These are phyloP conservation scores for Ustilago shanxiensis DNA, from an alignment of 1,284 basidiomycete genomes.

Conservation along the genomic window DNA sequence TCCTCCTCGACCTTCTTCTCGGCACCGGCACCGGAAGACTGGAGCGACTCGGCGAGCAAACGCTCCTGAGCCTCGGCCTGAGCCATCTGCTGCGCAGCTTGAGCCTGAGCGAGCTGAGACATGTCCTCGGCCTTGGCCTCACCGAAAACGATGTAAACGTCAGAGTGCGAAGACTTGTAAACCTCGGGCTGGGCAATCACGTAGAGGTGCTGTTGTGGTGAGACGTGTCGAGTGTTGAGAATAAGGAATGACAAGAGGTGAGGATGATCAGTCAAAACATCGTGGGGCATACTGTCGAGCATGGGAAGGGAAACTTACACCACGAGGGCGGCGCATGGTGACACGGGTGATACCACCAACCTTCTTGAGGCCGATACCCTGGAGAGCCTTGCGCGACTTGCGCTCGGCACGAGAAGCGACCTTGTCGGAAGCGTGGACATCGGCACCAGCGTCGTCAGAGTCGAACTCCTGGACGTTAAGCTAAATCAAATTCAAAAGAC, in stretches of 20 bases:
- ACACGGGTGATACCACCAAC: slow-evolving; percentile 94
- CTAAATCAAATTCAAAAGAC: slow-evolving; percentile 63
- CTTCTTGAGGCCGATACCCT: slow-evolving; percentile 76
- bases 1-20: slow-evolving; percentile 67
- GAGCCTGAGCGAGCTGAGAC: slow-evolving; percentile 84
- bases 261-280: slow-evolving; percentile 20
- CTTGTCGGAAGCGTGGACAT: slow-evolving; percentile 87
- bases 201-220: slow-evolving; percentile 79
- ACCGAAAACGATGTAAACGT: slow-evolving; percentile 98
- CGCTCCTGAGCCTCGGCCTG: slow-evolving; percentile 75
- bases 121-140: slow-evolving; percentile 98
- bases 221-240: background rate
- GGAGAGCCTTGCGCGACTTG: slow-evolving; percentile 68
- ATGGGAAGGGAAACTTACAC: slow-evolving; percentile 75
- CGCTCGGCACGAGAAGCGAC: slow-evolving; percentile 77
- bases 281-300: background rate
- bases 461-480: slow-evolving; percentile 73
- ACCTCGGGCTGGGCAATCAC: slow-evolving; percentile 95
- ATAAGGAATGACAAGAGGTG: background rate
- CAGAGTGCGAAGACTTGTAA: slow-evolving; percentile 96
- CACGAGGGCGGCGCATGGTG: slow-evolving; percentile 92
- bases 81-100: slow-evolving; percentile 85
- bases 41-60: slow-evolving; percentile 72
- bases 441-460: slow-evolving; percentile 75
- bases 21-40: slow-evolving; percentile 45